phyloP scores from a whole-genome alignment of 768 basidiomycete genomes.

The Pulveroboletus sp. region DNA sequence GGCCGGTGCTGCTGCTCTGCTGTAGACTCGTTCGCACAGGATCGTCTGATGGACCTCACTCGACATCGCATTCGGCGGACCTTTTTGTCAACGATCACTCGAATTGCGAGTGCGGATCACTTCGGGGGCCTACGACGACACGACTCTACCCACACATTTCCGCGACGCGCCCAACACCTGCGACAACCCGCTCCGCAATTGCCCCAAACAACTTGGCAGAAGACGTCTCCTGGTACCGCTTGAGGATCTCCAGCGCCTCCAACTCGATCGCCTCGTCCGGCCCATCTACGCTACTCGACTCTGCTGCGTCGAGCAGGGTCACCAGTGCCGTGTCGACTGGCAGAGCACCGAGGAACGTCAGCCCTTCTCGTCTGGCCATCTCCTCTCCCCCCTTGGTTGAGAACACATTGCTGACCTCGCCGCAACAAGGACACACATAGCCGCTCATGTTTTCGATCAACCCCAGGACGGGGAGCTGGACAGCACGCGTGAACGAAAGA shows the following conservation, averaged over 20 bases:
- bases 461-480: conserved; percentile 82
- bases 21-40: no score
- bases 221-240: conserved; percentile 60
- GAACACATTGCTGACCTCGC: conserved; percentile 91
- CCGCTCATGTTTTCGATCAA: conserved; percentile 99
- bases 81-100: neutral
- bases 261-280: conserved; percentile 21
- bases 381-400: conserved; percentile 90
- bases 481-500: conserved; percentile 88
- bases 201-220: conserved; percentile 63
- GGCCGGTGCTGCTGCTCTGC: no score
- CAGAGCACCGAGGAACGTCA: conserved; percentile 80
- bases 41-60: no score
- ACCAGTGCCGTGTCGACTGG: conserved; percentile 94
- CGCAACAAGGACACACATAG: conserved; percentile 96
- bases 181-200: conserved; percentile 48
- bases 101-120: conserved; percentile 7
- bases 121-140: neutral
- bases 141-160: neutral
- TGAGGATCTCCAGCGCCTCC: conserved; percentile 48
- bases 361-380: conserved; percentile 70
- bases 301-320: conserved; percentile 71
- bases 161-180: conserved; percentile 21
- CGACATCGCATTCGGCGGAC: neutral
- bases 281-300: conserved; percentile 19